Base-by-base conservation (phyloP, 2,329 filamentous ascomycete species). In the Gaeumannomyces sp. region DNA sequence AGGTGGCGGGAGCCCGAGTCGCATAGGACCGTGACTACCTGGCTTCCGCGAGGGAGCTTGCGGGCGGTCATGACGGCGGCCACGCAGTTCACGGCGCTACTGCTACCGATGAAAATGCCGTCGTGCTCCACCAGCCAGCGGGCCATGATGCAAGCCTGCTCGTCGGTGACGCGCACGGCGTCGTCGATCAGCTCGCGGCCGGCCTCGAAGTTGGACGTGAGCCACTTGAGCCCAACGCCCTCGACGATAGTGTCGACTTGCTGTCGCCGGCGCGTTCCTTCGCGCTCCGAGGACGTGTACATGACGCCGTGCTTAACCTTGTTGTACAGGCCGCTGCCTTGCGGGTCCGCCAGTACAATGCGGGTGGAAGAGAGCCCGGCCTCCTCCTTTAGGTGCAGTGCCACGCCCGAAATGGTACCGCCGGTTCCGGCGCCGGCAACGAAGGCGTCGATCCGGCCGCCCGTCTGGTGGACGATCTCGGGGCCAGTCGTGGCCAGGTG, bases 211-310 rank as follows among this genome's bases (percentile, higher is more conserved):
- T 98, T 99, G 64, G 87, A 85, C 1, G 95, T 99, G n/a, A 97
- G 83, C 2, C 95, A 88, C 74, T 97, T 99, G 76, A 98, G 91
- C 1, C 95, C 95, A 68, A 99, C 92, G 1, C 95, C 95, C 77
- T 99, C 96, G 33, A 99, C 92, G 68, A 99, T 92, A 5, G 90
- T 93, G 79, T 99, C 96, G 63, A 99, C 92, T 77, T 99, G 96
- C 71, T 91, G 88, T 66, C 95, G 83, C 61, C 96, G 84, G 19
- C 95, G 83, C 16, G 94, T 98, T 4, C 95, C 95, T 80, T 99
- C 95, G 68, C 85, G 86, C 78, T 99, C 95, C 35, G 91, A 96
- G 0, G 84, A 72, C 66, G 93, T 90, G 77, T 97, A 99, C 92
- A 99, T 97, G 67, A 99, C 95, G 6, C 94, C 95, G 76, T 95